These are phyloP conservation scores for Dioscorea cayenensis DNA, from an alignment of 116 monocot species.

Conservation along the genomic window DNA sequence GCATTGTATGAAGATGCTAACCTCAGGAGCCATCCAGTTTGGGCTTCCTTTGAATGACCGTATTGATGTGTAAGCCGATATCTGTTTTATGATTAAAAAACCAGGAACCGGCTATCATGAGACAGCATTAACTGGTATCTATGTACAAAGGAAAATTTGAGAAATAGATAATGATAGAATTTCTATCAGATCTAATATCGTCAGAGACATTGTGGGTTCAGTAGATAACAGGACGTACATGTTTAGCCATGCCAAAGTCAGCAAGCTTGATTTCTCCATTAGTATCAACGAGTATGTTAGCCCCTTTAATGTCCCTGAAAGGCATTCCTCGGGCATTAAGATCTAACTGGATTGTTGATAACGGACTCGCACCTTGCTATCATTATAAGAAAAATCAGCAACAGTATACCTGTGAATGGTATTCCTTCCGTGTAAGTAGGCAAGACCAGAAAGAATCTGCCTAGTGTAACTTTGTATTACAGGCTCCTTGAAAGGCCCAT, in stretches of 20 bases:
- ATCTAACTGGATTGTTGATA: slow-evolving; percentile 1
- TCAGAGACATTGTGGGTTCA: neutral
- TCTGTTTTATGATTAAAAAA: slow-evolving; percentile 40
- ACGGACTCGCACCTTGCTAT: neutral
- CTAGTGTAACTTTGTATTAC: slow-evolving; percentile 60
- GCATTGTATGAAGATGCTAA: slow-evolving; percentile 11
- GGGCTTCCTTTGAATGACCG: slow-evolving; percentile 98
- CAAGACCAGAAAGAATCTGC: slow-evolving; percentile 89
- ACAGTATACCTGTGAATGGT: slow-evolving; percentile 65
- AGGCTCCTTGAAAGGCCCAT: slow-evolving; percentile 84
- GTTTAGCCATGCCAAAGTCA: slow-evolving; percentile 99
- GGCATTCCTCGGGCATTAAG: neutral
- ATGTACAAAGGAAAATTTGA: neutral
- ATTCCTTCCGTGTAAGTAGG: slow-evolving; percentile 80
- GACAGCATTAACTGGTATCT: neutral
- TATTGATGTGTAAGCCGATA: slow-evolving; percentile 67
- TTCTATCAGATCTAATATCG: neutral
- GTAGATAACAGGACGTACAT: slow-evolving; percentile 46
- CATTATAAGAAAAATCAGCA: neutral
- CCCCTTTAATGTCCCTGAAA: slow-evolving; percentile 94
- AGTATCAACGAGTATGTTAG: slow-evolving; percentile 94
- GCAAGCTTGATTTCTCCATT: slow-evolving; percentile 95
- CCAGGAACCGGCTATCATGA: neutral
- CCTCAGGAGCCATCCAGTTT: slow-evolving; percentile 99
- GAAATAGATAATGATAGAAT: neutral